Percentiles rank a stretch among this genome's conserved stretches.
Evolutionary conservation across 495 filamentous ascomycete species (phyloP).

Genomic region (Aspergillus conjunctus): DNA sequence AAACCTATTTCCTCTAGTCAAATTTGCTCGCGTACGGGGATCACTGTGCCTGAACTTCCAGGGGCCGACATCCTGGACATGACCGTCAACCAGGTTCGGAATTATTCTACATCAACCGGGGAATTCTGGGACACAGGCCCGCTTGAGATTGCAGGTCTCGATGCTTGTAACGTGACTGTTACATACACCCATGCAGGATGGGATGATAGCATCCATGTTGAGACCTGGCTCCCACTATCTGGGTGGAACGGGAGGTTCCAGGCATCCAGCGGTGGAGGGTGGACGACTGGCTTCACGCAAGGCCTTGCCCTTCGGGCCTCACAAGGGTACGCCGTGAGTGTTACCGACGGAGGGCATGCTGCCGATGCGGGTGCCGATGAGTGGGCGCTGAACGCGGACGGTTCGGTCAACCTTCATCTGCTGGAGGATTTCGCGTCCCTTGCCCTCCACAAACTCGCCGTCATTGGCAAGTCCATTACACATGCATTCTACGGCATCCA

Average conservation of each 20-base stretch:
- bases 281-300: background rate
- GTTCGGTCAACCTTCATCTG: slow-evolving; percentile 41
- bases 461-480: slow-evolving; percentile 21
- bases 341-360: slow-evolving; percentile 43
- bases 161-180: slow-evolving; percentile 48
- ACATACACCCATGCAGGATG: slow-evolving; percentile 45
- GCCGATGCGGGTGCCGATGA: slow-evolving; percentile 4
- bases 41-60: background rate
- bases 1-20: background rate
- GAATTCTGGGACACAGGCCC: background rate
- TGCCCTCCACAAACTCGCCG: slow-evolving; percentile 34
- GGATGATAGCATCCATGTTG: slow-evolving; percentile 38
- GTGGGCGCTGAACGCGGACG: slow-evolving; percentile 42
- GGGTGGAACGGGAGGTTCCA: slow-evolving; percentile 46
- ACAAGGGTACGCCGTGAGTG: background rate
- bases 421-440: slow-evolving; percentile 46
- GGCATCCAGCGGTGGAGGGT: slow-evolving; percentile 48
- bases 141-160: background rate
- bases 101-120: background rate
- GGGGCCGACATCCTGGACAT: background rate
- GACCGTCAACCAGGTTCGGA: background rate
- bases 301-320: background rate
- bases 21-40: background rate
- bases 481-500: slow-evolving; percentile 21
- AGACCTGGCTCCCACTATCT: slow-evolving; percentile 39